Evolutionary conservation across 371 early-diverging fungal genomes (phyloP).

Genomic region (Rhizopus arrhizus): DNA sequence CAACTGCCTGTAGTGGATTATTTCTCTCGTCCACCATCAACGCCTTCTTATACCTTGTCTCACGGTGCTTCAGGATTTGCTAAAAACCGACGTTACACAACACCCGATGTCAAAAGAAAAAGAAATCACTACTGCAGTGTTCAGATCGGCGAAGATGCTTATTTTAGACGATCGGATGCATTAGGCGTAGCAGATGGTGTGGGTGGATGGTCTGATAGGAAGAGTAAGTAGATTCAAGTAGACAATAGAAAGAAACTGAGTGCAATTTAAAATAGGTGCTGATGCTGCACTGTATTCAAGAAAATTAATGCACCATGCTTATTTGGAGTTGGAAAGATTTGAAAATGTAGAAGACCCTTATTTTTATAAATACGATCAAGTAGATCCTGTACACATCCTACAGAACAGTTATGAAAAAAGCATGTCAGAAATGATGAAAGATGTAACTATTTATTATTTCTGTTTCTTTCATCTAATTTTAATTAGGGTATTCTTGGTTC

Average conservation of each 20-base stretch:
- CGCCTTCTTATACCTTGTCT: slow-evolving; percentile 62
- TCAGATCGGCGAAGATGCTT: slow-evolving; percentile 80
- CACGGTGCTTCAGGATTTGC: slow-evolving; percentile 80
- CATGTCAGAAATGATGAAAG: slow-evolving; percentile 23
- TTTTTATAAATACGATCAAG: slow-evolving; percentile 54
- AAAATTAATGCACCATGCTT: slow-evolving; percentile 85
- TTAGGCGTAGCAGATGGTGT: slow-evolving; percentile 82
- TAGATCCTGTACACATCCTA: slow-evolving; percentile 72
- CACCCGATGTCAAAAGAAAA: slow-evolving; percentile 22
- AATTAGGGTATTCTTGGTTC: slow-evolving; percentile 75
- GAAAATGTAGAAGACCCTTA: slow-evolving; percentile 37
- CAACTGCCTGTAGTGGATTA: slow-evolving; percentile 22
- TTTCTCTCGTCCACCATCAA: slow-evolving; percentile 31
- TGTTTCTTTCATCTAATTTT: neutral
- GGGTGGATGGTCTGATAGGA: slow-evolving; percentile 70
- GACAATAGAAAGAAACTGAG: neutral
- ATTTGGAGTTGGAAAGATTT: slow-evolving; percentile 71
- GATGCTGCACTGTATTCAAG: slow-evolving; percentile 82
- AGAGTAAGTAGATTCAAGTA: slow-evolving; percentile 22
- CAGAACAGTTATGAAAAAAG: slow-evolving; percentile 64
- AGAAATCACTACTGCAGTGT: slow-evolving; percentile 37
- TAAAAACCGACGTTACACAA: slow-evolving; percentile 49
- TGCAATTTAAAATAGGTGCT: slow-evolving; percentile 48
- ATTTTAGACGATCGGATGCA: slow-evolving; percentile 71
- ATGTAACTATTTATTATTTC: slow-evolving; percentile 8